Evolutionary conservation across 176 grass and related monocot species (phyloP).

Genomic region (Musa itinerans): DNA sequence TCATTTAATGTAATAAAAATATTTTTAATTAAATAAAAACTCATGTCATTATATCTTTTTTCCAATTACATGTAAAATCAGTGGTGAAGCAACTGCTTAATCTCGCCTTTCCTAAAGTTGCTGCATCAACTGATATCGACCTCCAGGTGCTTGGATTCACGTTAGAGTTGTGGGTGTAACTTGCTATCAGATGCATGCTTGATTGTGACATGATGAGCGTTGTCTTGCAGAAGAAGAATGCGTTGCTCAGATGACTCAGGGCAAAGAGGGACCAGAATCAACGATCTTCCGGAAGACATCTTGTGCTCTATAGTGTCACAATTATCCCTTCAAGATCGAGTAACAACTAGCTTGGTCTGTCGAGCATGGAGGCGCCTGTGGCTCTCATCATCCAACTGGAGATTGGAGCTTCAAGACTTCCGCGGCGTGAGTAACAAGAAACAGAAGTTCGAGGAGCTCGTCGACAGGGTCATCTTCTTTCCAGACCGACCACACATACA

Average conservation of each 20-base stretch:
- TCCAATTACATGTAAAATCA: no score
- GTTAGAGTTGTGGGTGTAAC: no score
- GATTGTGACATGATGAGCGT: no score
- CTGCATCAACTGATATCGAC: no score
- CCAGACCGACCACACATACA: not conserved
- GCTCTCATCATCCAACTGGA: not conserved
- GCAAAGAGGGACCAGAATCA: not conserved
- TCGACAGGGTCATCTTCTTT: constrained; percentile 1
- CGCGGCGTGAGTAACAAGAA: constrained; percentile 1
- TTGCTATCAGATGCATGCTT: no score
- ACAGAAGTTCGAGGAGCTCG: not conserved
- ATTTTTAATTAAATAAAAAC: no score
- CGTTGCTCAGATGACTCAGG: not conserved
- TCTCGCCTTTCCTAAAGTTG: no score
- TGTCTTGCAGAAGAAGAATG: not conserved
- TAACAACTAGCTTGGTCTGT: not conserved
- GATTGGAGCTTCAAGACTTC: not conserved
- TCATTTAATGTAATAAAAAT: no score
- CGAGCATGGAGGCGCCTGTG: constrained; percentile 2
- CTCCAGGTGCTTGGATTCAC: no score
- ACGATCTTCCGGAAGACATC: constrained; percentile 2
- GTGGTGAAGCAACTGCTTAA: no score
- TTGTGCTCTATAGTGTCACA: not conserved
- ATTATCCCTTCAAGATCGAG: not conserved
- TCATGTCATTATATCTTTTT: no score